Conservation (phyloP, 2,329 filamentous ascomycete genomes). For the Zymoseptoria ardabiliae region DNA sequence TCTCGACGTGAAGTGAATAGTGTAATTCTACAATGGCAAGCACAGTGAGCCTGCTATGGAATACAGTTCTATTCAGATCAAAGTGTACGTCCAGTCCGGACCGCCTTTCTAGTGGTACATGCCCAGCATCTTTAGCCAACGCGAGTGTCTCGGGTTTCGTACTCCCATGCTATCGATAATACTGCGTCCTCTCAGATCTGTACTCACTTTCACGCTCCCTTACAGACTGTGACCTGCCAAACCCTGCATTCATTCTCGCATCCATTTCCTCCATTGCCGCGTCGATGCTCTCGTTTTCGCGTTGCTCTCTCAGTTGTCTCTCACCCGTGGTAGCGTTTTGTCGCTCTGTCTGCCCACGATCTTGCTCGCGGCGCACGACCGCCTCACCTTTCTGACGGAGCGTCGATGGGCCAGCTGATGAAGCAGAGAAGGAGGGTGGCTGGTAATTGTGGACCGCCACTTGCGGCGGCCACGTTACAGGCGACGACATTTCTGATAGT, state of each 20-base stretch:
- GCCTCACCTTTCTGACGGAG: background rate
- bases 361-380: background rate
- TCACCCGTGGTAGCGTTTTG: background rate
- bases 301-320: background rate
- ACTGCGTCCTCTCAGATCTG: background rate
- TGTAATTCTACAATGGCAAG: background rate
- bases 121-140: background rate
- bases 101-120: background rate
- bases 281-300: background rate
- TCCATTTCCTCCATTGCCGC: background rate
- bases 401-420: background rate
- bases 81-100: background rate
- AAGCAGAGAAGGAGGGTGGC: background rate
- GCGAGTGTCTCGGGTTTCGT: background rate
- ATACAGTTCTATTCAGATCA: background rate
- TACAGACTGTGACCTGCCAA: background rate
- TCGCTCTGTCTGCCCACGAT: background rate
- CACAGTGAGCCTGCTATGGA: background rate
- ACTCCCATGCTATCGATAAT: background rate
- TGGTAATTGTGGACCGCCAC: background rate
- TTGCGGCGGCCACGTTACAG: background rate
- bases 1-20: background rate
- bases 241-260: background rate
- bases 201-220: background rate
- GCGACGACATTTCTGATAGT: background rate